These are phyloP conservation scores for baker's yeast (Saccharomyces cerevisiae) DNA, from an alignment of 805 yeast species.

Conservation along the genomic window DNA sequence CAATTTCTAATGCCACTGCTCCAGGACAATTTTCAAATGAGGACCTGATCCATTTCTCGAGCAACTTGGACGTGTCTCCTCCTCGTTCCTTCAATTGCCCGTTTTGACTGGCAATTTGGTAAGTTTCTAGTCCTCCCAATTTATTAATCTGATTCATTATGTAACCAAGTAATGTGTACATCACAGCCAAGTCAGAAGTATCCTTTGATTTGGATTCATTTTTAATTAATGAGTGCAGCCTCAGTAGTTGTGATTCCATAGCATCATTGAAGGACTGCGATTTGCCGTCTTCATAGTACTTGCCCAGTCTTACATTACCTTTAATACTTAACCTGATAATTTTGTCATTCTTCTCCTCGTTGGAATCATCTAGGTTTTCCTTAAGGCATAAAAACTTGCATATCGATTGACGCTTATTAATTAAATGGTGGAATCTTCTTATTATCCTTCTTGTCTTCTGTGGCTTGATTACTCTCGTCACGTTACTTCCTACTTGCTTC, in stretches of 20 bases:
- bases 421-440: constrained; percentile 64
- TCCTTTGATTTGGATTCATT: constrained; percentile 12
- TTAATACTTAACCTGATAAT: constrained; percentile 14
- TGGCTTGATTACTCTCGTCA: constrained; percentile 51
- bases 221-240: constrained; percentile 7
- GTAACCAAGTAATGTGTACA: constrained; percentile 34
- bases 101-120: constrained; percentile 76
- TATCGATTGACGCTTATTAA: constrained; percentile 45
- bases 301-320: constrained; percentile 3
- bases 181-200: constrained; percentile 10
- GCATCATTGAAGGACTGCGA: not conserved
- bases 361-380: constrained; percentile 7
- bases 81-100: constrained; percentile 79
- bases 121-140: constrained; percentile 69
- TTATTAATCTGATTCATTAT: constrained; percentile 54
- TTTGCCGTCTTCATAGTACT: constrained; percentile 4
- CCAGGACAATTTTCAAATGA: not conserved
- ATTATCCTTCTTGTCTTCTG: constrained; percentile 66
- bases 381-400: constrained; percentile 26
- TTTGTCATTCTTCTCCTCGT: constrained; percentile 15
- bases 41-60: constrained; percentile 57
- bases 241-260: constrained; percentile 10
- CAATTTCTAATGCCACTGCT: constrained; percentile 64
- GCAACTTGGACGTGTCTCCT: constrained; percentile 80
- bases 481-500: constrained; percentile 26